Conservation (phyloP, 768 basidiomycete genomes). For the Rubroboletus pulcherrimus region DNA sequence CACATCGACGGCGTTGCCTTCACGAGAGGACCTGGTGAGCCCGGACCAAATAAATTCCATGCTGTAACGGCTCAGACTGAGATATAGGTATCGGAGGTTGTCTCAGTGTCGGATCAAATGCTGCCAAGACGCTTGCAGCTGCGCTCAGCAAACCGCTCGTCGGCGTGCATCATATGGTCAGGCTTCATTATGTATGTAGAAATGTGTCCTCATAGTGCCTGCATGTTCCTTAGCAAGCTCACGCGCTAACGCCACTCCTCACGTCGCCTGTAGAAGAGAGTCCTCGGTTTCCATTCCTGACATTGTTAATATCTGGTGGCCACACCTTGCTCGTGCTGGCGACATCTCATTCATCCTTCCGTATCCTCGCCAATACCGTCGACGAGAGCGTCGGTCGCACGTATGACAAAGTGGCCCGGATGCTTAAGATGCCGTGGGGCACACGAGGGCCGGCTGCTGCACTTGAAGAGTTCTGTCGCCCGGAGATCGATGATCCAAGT, state of each 20-base stretch:
- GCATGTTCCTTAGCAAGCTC: conserved; percentile 68
- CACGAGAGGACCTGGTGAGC: conserved; percentile 78
- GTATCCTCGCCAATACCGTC: conserved; percentile 66
- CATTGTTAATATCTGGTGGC: conserved; percentile 88
- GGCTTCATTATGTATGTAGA: conserved; percentile 6
- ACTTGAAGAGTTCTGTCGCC: conserved; percentile 65
- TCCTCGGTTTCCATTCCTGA: conserved; percentile 81
- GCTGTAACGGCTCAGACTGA: not conserved
- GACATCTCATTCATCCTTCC: conserved; percentile 51
- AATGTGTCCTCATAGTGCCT: not conserved
- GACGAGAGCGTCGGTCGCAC: conserved; percentile 77
- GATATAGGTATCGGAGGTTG: conserved; percentile 71
- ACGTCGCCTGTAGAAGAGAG: conserved; percentile 44
- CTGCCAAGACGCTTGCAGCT: conserved; percentile 84
- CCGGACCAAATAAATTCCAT: not conserved
- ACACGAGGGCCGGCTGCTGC: conserved; percentile 72
- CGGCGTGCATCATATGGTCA: conserved; percentile 94
- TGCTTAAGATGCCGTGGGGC: conserved; percentile 64
- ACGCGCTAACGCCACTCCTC: conserved; percentile 77
- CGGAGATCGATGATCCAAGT: conserved; percentile 15
- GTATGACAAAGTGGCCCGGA: conserved; percentile 79
- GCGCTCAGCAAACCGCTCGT: conserved; percentile 74
- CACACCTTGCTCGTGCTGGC: conserved; percentile 88
- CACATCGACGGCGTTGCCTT: conserved; percentile 88
- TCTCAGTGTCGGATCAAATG: conserved; percentile 72